Evolutionary conservation across 2,329 filamentous ascomycete genomes (phyloP).

Genomic region (Beauveria sp.): DNA sequence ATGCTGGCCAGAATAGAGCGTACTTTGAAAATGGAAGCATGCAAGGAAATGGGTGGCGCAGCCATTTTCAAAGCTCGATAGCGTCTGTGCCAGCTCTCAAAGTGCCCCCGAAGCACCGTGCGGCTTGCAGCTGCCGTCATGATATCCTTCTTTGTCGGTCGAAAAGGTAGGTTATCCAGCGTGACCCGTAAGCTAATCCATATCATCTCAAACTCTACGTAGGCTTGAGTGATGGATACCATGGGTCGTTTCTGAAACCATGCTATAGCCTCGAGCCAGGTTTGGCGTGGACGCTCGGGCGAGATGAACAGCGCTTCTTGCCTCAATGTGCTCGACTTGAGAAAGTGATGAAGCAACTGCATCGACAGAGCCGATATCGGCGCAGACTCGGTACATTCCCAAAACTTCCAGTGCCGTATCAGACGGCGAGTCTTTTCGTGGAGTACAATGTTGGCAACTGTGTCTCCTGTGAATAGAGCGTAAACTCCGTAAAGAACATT

Average conservation of each 20-base stretch:
- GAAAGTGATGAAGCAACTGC: not conserved
- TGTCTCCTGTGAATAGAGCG: not conserved
- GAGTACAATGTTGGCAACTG: not conserved
- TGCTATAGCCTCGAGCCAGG: not conserved
- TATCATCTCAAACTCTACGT: not conserved
- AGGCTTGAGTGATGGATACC: not conserved
- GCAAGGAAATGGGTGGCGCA: not conserved
- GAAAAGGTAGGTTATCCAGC: not conserved
- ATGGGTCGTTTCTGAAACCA: not conserved
- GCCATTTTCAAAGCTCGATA: not conserved
- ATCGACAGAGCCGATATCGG: not conserved
- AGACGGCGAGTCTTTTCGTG: not conserved
- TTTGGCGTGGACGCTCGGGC: not conserved
- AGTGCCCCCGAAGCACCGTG: not conserved
- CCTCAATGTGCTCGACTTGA: not conserved
- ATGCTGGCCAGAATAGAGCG: not conserved
- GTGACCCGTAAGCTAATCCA: not conserved
- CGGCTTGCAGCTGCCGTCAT: not conserved
- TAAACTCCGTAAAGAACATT: not conserved
- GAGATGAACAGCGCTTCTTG: not conserved
- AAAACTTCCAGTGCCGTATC: not conserved
- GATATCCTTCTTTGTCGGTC: not conserved
- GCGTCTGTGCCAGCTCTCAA: not conserved
- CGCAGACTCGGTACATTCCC: not conserved
- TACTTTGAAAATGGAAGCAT: not conserved